Base-by-base conservation (phyloP, 495 filamentous ascomycete genomes). In the Xylaria palmicola region DNA sequence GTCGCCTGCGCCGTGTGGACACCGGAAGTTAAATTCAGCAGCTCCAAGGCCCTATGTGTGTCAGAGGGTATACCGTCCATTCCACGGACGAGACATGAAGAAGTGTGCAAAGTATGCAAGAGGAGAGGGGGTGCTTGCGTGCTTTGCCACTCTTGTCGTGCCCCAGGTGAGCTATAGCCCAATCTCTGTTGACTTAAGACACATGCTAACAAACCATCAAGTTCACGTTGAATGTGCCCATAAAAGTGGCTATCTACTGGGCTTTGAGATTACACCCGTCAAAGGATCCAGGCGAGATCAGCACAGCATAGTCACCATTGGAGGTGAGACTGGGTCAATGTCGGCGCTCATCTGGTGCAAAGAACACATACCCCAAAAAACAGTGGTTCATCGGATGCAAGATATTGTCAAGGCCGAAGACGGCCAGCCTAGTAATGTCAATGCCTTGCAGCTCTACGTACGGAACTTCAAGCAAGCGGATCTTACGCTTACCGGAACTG, bases 391-490 rank as follows among this genome's bases (percentile, higher is more conserved):
- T 73, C 83, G 76, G 1, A 88, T 97, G 74, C 80, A 88, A 63
- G 92, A 98, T 57, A 69, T 80, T 29, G 82, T 87, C 7, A 86
- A 86, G 53, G 79, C 86, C 26, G 75, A 71, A 15, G 85, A 83
- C 29, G 71, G 67, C 67, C 66, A 69, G 48, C 50, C 59, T 41
- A 78, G 62, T 75, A 76, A 61, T 65, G 81, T 65, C 1, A 96
- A 86, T 61, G 93, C 90, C 15, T 77, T 99, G 17, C 92, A 97
- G 71, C 80, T 93, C 10, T 99, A 88, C 68, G 88, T 87, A 26
- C 84, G 84, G 53, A 92, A 88, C 41, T 97, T 90, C 79, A 99
- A 98, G 75, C 93, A 98, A 72, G 92, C 93, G 19, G 94, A 99
- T 65, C 81, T 93, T 20, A 84, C 89, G 17, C 74, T 96, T 55